Base-by-base conservation (phyloP, 768 basidiomycete species). In the Tricholoma terreum region DNA sequence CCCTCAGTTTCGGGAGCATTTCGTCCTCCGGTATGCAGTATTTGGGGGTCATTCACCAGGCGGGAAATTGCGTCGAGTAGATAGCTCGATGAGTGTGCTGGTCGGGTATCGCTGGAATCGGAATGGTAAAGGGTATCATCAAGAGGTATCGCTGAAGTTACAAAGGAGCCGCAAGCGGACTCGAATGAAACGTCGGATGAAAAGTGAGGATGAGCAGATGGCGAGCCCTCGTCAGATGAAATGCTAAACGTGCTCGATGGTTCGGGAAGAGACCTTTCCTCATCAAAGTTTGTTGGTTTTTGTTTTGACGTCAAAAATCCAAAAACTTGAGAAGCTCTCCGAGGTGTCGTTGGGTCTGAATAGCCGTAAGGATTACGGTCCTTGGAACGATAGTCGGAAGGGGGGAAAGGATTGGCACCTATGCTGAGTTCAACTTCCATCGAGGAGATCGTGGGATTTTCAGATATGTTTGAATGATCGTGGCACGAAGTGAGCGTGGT, bases 291-390 rank as follows among this genome's bases (percentile, higher is more conserved):
- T 40, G 67, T 67, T 35, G 71, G 72, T 52, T 69, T 71, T 56
- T 73, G 74, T 62, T 74, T 76, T 68, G 73, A 80, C 60, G 82
- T 82, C 50, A 92, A 71, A 70, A 92, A 92, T 4, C 77, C 82
- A 57, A 92, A 92, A 17, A 92, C 79, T 60, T 90, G 84, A 2
- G 89, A 86, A 19, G 90, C 90, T 31, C 87, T 80, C 61, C 82
- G 83, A 12, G 86, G 83, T 22, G 84, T 85, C 55, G 71, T 74
- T 4, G 80, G 75, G 38, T 78, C 75, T 22, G 68, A 64, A 54
- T 60, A 65, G 22, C 58, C 62, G 59, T 79, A 75, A 11, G 77
- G 73, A 33, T 55, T 61, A 36, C 66, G 67, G 34, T 59, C 55
- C 48, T 63, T 64, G 52, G 40, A 56, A 48, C 58, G 57, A 54